Conservation (phyloP, 345 rosid genomes). For the Aquilaria malaccensis region DNA sequence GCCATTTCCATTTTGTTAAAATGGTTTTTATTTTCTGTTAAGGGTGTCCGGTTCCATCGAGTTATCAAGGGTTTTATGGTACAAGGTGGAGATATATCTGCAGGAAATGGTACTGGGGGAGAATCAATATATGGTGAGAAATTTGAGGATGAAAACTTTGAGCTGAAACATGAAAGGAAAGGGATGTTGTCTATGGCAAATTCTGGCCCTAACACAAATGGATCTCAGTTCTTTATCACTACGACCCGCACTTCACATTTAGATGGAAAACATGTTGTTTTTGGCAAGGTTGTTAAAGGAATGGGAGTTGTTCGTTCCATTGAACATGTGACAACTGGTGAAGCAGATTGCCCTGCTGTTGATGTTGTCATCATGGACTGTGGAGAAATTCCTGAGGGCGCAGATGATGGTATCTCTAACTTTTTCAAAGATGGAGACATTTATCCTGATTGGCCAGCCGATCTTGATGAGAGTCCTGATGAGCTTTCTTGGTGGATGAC, state of each 20-base stretch:
- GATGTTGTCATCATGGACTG: constrained; percentile 65
- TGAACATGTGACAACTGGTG: constrained; percentile 58
- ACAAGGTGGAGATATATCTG: constrained; percentile 94
- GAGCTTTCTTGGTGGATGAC: constrained; percentile 94
- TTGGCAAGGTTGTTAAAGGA: constrained; percentile 84
- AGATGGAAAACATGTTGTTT: constrained; percentile 92
- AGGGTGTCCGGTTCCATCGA: constrained; percentile 86
- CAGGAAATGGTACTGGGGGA: constrained; percentile 90
- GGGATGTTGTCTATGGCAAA: constrained; percentile 97
- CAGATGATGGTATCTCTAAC: constrained; percentile 71
- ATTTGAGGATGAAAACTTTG: constrained; percentile 89
- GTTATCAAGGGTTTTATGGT: constrained; percentile 80
- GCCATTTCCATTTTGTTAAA: neutral
- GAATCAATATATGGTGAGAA: constrained; percentile 88
- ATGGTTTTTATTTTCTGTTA: constrained; percentile 10
- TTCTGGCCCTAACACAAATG: constrained; percentile 84
- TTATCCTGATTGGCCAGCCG: constrained; percentile 91
- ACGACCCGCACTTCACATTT: constrained; percentile 77
- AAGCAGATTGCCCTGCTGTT: constrained; percentile 42
- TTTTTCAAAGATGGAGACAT: constrained; percentile 89
- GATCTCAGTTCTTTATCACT: constrained; percentile 93
- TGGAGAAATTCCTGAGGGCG: constrained; percentile 74
- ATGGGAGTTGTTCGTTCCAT: constrained; percentile 90
- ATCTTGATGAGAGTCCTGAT: constrained; percentile 49
- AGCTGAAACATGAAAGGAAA: constrained; percentile 86